Base-by-base conservation (phyloP, 2,329 filamentous ascomycete species). In the Thielaviopsis ethacetica region DNA sequence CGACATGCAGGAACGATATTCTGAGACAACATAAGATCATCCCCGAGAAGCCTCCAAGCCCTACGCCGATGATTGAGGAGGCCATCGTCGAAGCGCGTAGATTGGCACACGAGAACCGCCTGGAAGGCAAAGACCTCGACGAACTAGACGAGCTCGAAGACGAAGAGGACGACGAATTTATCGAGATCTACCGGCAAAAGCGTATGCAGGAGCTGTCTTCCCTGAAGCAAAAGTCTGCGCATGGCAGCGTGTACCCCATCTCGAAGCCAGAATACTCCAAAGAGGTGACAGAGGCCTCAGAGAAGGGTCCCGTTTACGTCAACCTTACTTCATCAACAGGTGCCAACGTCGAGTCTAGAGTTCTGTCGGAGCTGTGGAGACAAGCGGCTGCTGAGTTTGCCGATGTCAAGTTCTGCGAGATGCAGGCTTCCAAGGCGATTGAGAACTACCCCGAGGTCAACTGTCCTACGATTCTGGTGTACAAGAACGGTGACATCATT, bases 381-480 rank as follows among this genome's bases (percentile, higher is more conserved):
- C 83, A 90, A 67, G 79, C 93, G 49, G 91, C 93, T 0, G 73
- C 72, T 61, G 89, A 91, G 67, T 98, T 90, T 67, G 89, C 90
- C 21, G 91, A 98, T 64, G 76, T 98, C 70, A 98, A 98, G 73
- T 98, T 98, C 72, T 97, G 91, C 70, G 88, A 97, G 73, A 97
- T 98, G 65, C 81, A 85, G 65, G 93, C 85, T 6, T 84, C 89
- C 67, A 82, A 96, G 73, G 95, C 93, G 60, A 96, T 98, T 65
- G 93, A 97, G 70, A 89, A 89, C 49, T 98, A 98, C 70, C 93
- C 93, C 1, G 93, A 97, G 66, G 80, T 81, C 60, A 98, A 98
- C 70, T 95, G 90, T 60, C 93, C 93, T 1, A 98, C 93, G 0
- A 89, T 98, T 41, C 69, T 98, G 63, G 81, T 95, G 0, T 98